Percentiles rank a stretch among this genome's conserved stretches.
Evolutionary conservation across 441 rosid species (phyloP).

Genomic region (Pelargonium fulgidum): DNA sequence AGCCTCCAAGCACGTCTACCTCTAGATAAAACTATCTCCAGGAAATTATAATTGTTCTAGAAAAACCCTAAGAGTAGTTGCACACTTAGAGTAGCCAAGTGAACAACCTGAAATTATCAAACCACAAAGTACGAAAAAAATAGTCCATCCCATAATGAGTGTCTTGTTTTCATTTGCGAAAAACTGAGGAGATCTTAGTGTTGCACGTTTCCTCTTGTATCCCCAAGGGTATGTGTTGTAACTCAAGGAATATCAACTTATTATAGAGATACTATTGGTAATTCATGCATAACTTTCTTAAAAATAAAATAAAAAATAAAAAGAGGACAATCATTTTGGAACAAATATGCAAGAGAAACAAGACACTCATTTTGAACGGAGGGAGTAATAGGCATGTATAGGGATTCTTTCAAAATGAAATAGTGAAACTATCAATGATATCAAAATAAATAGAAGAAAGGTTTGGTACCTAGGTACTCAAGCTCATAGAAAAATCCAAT

Average conservation of each 20-base stretch:
- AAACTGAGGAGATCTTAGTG: too few relatives aligned
- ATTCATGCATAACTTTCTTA: too few relatives aligned
- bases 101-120: slow-evolving; percentile 1
- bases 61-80: background rate
- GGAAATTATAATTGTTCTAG: background rate
- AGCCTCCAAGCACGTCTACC: background rate
- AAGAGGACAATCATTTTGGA: too few relatives aligned
- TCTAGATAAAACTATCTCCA: background rate
- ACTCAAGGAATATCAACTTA: too few relatives aligned
- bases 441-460: slow-evolving; percentile 15
- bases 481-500: slow-evolving; percentile 96
- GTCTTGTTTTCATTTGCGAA: too few relatives aligned
- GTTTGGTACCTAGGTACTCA: slow-evolving; percentile 73
- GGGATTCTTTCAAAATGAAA: slow-evolving; percentile 10
- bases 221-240: too few relatives aligned
- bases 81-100: background rate
- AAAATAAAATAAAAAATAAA: too few relatives aligned
- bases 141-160: too few relatives aligned
- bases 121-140: background rate
- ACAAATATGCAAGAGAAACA: too few relatives aligned
- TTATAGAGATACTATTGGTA: too few relatives aligned
- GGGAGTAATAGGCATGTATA: background rate
- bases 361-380: too few relatives aligned
- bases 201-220: too few relatives aligned
- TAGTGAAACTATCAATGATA: slow-evolving; percentile 11